Conservation (phyloP, 176 grass and related monocot genomes). For the Paspalum vaginatum region DNA sequence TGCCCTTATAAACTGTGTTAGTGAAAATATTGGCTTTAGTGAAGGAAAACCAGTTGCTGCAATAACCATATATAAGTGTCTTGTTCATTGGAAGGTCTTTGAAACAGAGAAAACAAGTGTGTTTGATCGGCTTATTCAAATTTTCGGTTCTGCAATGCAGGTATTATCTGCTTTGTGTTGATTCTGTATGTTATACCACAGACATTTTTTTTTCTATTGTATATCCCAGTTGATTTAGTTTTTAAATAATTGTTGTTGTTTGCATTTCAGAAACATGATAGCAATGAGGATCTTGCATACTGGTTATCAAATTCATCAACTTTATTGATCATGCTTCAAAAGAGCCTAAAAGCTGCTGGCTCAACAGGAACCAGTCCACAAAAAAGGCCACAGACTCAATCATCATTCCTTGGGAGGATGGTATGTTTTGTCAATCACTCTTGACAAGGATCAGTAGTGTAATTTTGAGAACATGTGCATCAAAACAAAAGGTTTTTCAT, state of each 20-base stretch:
- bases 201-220: conserved; percentile 7
- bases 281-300: conserved; percentile 87
- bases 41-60: conserved; percentile 86
- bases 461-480: conserved; percentile 25
- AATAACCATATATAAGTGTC: conserved; percentile 90
- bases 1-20: conserved; percentile 77
- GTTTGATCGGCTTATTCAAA: conserved; percentile 86
- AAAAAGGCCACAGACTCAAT: conserved; percentile 57
- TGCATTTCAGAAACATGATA: conserved; percentile 68
- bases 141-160: conserved; percentile 89
- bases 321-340: conserved; percentile 90
- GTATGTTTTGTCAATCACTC: conserved; percentile 42
- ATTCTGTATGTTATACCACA: not conserved
- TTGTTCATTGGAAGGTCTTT: conserved; percentile 94
- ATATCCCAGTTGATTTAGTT: conserved; percentile 29
- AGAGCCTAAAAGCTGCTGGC: conserved; percentile 73
- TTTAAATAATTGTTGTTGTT: not conserved
- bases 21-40: conserved; percentile 74
- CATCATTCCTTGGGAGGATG: conserved; percentile 78
- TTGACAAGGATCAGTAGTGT: not conserved
- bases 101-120: conserved; percentile 90
- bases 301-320: conserved; percentile 91
- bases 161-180: conserved; percentile 46
- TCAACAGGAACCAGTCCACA: conserved; percentile 49
- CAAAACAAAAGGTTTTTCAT: conserved; percentile 17